Conservation (phyloP, 805 yeast genomes). For the Cyberlindnera sargentensis region DNA sequence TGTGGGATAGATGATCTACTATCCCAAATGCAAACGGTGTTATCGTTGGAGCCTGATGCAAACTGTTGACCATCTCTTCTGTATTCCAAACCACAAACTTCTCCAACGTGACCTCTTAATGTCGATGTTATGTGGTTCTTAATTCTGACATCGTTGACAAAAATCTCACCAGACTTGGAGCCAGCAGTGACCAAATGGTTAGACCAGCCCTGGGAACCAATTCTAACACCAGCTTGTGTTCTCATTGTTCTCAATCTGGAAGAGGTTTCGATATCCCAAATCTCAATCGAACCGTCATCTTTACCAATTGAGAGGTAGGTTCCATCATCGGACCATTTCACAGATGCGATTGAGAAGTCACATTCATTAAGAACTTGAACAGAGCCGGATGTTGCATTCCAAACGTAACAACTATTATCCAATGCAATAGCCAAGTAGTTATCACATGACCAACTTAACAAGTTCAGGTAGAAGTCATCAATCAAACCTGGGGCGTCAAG, state of each 20-base stretch:
- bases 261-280: constrained; percentile 85
- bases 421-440: constrained; percentile 85
- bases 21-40: constrained; percentile 91
- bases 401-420: constrained; percentile 75
- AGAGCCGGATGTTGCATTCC: constrained; percentile 83
- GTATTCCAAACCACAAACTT: constrained; percentile 89
- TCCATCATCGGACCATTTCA: constrained; percentile 90
- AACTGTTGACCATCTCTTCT: constrained; percentile 76
- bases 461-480: constrained; percentile 86
- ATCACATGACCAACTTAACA: constrained; percentile 80
- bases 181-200: constrained; percentile 81
- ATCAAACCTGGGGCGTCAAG: constrained; percentile 93
- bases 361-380: constrained; percentile 65
- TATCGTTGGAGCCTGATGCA: constrained; percentile 93
- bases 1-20: constrained; percentile 63
- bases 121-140: constrained; percentile 64
- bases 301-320: constrained; percentile 78
- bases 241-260: constrained; percentile 73
- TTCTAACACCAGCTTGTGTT: constrained; percentile 60
- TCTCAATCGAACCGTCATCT: constrained; percentile 77
- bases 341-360: constrained; percentile 53
- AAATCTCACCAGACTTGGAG: constrained; percentile 74
- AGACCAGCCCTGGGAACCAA: constrained; percentile 82
- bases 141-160: constrained; percentile 84
- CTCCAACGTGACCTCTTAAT: constrained; percentile 69